These are phyloP conservation scores for Trichocladium antarcticum DNA, from an alignment of 495 filamentous ascomycete genomes.

Conservation along the genomic window DNA sequence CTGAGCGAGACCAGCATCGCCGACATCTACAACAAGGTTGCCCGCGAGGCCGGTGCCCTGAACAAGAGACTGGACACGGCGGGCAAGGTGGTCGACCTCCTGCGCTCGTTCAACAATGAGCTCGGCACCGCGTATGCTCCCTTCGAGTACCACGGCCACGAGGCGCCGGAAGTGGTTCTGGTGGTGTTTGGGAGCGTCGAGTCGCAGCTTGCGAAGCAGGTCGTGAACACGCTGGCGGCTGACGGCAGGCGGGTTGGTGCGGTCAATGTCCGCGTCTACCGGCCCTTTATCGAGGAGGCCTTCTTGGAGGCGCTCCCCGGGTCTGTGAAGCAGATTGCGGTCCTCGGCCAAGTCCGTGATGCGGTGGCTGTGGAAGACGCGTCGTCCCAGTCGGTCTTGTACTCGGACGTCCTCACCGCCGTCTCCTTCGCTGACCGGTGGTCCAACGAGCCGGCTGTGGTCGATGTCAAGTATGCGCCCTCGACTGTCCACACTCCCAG, in stretches of 20 bases:
- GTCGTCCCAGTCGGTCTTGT: constrained; percentile 69
- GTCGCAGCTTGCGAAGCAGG: constrained; percentile 70
- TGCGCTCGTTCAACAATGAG: constrained; percentile 79
- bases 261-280: constrained; percentile 83
- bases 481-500: constrained; percentile 73
- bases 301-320: constrained; percentile 73
- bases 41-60: constrained; percentile 45
- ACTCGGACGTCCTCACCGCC: constrained; percentile 76
- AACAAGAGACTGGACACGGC: constrained; percentile 65
- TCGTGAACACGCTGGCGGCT: constrained; percentile 59
- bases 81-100: constrained; percentile 60
- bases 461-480: constrained; percentile 83
- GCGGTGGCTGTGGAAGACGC: constrained; percentile 50
- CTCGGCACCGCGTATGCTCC: constrained; percentile 83
- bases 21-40: constrained; percentile 57
- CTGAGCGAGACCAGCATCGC: constrained; percentile 62
- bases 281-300: constrained; percentile 86
- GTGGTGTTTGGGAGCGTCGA: constrained; percentile 90
- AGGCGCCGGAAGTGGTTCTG: constrained; percentile 61
- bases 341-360: constrained; percentile 49
- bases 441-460: constrained; percentile 46
- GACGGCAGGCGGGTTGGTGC: constrained; percentile 70
- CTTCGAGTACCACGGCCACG: constrained; percentile 91
- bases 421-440: constrained; percentile 64
- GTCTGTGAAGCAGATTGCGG: constrained; percentile 60